These are phyloP conservation scores for Vicia villosa DNA, from an alignment of 306 rosid species.

Conservation along the genomic window DNA sequence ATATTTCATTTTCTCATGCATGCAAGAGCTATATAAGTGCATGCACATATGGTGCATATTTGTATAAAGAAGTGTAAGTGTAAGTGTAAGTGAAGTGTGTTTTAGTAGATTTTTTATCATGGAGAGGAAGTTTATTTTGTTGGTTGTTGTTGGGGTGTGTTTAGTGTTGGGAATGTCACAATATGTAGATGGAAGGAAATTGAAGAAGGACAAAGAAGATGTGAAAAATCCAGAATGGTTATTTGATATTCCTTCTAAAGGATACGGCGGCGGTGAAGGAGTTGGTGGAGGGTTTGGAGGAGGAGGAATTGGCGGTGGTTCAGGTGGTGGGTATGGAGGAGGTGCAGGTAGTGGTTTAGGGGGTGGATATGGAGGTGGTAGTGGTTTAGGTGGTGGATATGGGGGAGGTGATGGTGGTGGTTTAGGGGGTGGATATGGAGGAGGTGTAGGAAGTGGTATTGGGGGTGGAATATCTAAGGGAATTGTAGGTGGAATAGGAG, in stretches of 20 bases:
- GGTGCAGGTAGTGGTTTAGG: slow-evolving; percentile 38
- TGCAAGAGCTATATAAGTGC: slow-evolving; percentile 36
- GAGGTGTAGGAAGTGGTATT: not conserved
- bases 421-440: slow-evolving; percentile 39
- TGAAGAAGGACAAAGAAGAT: slow-evolving; percentile 40
- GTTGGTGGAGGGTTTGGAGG: slow-evolving; percentile 34
- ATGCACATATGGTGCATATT: slow-evolving; percentile 29
- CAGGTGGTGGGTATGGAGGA: slow-evolving; percentile 26
- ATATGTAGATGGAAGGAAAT: slow-evolving; percentile 45
- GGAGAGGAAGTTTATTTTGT: slow-evolving; percentile 46
- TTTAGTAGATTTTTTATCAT: slow-evolving; percentile 9
- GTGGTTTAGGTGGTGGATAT: slow-evolving; percentile 8
- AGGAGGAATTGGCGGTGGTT: slow-evolving; percentile 12
- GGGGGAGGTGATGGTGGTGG: slow-evolving; percentile 35
- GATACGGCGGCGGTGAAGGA: not conserved
- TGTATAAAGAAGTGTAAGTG: not conserved
- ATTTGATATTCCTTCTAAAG: slow-evolving; percentile 34
- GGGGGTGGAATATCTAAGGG: slow-evolving; percentile 31
- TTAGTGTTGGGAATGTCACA: slow-evolving; percentile 39
- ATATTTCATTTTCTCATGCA: slow-evolving; percentile 31
- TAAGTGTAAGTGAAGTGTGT: slow-evolving; percentile 21
- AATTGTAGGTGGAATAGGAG: slow-evolving; percentile 36
- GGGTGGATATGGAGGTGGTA: slow-evolving; percentile 32
- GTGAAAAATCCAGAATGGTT: slow-evolving; percentile 52
- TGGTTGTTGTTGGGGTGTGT: slow-evolving; percentile 38